These are phyloP conservation scores for Spathaspora boniae DNA, from an alignment of 805 yeast species.

Conservation along the genomic window DNA sequence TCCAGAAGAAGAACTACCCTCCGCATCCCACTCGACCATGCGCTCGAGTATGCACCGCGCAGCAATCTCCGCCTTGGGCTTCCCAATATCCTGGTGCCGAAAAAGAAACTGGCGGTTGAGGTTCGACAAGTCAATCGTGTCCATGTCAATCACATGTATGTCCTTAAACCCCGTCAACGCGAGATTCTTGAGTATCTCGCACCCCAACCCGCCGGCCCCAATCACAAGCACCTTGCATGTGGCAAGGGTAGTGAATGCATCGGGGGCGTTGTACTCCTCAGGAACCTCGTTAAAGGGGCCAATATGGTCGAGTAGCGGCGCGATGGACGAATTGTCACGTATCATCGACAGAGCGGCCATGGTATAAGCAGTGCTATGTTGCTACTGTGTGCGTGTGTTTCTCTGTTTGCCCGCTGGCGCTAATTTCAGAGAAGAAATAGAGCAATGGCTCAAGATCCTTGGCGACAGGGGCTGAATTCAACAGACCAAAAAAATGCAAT, in stretches of 20 bases:
- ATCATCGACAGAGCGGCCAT: slow-evolving; percentile 7
- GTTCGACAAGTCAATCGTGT: slow-evolving; percentile 73
- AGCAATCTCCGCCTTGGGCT: slow-evolving; percentile 64
- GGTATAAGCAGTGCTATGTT: too few species aligned
- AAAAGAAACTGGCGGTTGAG: slow-evolving; percentile 75
- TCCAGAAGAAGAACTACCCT: too few species aligned
- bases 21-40: slow-evolving; percentile 29
- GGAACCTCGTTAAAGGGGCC: slow-evolving; percentile 43
- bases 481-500: too few species aligned
- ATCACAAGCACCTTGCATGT: slow-evolving; percentile 39
- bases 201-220: slow-evolving; percentile 85
- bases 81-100: slow-evolving; percentile 57
- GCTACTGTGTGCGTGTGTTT: too few species aligned
- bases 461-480: too few species aligned
- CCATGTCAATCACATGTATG: slow-evolving; percentile 77
- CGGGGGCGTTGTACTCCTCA: slow-evolving; percentile 25
- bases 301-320: slow-evolving; percentile 16
- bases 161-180: slow-evolving; percentile 65
- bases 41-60: slow-evolving; percentile 51
- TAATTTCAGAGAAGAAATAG: too few species aligned
- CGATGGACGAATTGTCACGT: slow-evolving; percentile 20
- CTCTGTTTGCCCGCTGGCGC: too few species aligned
- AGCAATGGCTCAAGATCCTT: too few species aligned
- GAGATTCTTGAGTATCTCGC: slow-evolving; percentile 72
- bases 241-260: slow-evolving; percentile 20